Evolutionary conservation across 2,329 filamentous ascomycete genomes (phyloP), one percentile per base, ranked within the genome.

Genomic region (Coleophoma cylindrospora): DNA sequence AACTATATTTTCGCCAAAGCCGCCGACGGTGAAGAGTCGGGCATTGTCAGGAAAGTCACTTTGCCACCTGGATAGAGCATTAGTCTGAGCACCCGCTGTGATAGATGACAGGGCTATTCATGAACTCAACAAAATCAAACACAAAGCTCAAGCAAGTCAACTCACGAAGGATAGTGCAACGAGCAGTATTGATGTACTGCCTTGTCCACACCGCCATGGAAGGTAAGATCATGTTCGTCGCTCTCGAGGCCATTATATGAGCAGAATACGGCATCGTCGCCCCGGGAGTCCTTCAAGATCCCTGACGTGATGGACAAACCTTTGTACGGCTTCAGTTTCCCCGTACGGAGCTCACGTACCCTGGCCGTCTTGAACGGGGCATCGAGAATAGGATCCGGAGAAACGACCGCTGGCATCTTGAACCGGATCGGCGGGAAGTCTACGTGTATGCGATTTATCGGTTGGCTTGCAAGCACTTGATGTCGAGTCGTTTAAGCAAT

Each of bases 1-100:
- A 37, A 83, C 80, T 3, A 86, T 68, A 57, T 86, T 86, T 66
- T 86, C 83, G 7, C 83, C 83, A 54, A 86, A 86, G 0, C 73
- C 80, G 2, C 83, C 83, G 0, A 75, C 73, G 5, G 69, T 66
- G 56, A 86, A 85, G 3, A 70, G 68, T 2, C 73, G 67, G 1
- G 74, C 71, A 0, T 73, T 74, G 0, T 70, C 62, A 0, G 81
- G 81, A 46, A 77, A 74, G 37, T 81, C 77, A 2, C 64, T 52
- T 14, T 65, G 68, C 82, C 83, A 86, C 15, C 64, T 57, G 0
- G 69, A 56, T 19, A 21, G 14, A 41, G 37, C n/a, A 19, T 14
- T 40, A 40, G 8, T 40, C 19, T 14, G n/a, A n/a, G n/a, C 27
- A 27, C 27, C 19, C 27, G 27, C 27, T 27, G 9, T 2, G 27